phyloP scores from a whole-genome alignment of 106 monocot species.

The Dendrobium officinale region DNA sequence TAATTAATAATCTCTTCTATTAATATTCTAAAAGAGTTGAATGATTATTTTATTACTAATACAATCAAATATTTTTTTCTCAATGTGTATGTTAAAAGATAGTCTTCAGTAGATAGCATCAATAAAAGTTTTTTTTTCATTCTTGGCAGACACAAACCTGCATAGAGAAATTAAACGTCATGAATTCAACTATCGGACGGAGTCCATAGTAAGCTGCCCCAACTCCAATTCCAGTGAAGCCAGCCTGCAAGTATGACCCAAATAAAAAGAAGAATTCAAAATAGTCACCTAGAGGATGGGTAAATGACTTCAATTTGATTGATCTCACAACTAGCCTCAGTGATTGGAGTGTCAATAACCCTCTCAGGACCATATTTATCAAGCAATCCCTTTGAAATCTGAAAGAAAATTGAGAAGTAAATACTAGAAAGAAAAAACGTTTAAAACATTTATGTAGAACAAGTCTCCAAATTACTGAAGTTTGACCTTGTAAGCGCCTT shows the following conservation, averaged over 20 bases:
- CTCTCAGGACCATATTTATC: constrained; percentile 93
- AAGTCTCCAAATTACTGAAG: neutral
- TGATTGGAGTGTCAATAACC: constrained; percentile 88
- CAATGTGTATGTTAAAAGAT: too few relatives aligned
- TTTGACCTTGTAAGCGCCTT: constrained; percentile 89
- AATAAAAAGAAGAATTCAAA: too few relatives aligned
- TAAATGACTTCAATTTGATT: neutral
- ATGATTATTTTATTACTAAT: too few relatives aligned
- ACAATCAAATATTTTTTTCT: too few relatives aligned
- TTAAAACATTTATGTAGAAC: neutral
- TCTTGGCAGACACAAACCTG: constrained; percentile 37
- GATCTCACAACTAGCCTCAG: constrained; percentile 46
- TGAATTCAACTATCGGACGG: constrained; percentile 80
- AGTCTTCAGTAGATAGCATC: too few relatives aligned
- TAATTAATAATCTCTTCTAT: too few relatives aligned
- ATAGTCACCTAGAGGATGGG: neutral
- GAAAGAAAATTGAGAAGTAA: constrained; percentile 4
- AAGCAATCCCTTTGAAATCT: constrained; percentile 81
- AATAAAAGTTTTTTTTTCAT: too few relatives aligned
- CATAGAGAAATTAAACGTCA: constrained; percentile 96
- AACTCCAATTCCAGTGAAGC: constrained; percentile 26
- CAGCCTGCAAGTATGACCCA: too few relatives aligned
- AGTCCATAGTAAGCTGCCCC: constrained; percentile 89
- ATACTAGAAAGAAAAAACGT: neutral
- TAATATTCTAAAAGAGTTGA: too few relatives aligned